Percentiles rank a stretch among this genome's conserved stretches.
Evolutionary conservation across 139 green algal species (phyloP).

Genomic region (Chlorella sp.): DNA sequence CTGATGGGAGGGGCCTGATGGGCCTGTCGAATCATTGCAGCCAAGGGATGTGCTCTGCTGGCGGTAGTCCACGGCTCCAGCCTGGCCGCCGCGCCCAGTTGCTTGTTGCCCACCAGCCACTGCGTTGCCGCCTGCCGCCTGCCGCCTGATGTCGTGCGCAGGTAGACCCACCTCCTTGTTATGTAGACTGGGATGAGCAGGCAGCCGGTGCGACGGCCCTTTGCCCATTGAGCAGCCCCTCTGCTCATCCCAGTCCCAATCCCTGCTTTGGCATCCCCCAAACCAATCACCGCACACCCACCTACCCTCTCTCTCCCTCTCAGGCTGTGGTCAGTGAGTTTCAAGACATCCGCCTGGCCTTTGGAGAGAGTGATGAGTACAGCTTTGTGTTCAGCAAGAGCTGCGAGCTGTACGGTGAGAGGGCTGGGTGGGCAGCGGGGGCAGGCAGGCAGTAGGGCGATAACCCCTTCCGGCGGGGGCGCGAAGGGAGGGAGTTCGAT

Average conservation of each 20-base stretch:
- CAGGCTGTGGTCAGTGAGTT: conserved; percentile 80
- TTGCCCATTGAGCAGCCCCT: not conserved
- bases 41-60: too few relatives aligned
- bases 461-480: too few relatives aligned
- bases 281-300: too few relatives aligned
- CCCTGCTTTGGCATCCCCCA: not conserved
- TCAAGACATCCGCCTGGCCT: conserved; percentile 80
- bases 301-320: too few relatives aligned
- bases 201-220: not conserved
- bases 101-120: not conserved
- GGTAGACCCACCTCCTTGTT: too few relatives aligned
- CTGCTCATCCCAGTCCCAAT: not conserved
- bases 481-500: too few relatives aligned
- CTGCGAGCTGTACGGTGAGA: not conserved
- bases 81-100: too few relatives aligned
- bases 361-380: conserved; percentile 91
- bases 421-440: not conserved
- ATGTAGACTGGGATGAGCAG: not conserved
- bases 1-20: too few relatives aligned
- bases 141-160: too few relatives aligned
- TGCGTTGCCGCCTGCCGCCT: too few relatives aligned
- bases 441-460: not conserved
- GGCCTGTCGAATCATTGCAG: too few relatives aligned
- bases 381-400: conserved; percentile 79
- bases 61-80: not conserved